phyloP scores from a whole-genome alignment of 2,329 filamentous ascomycete genomes.

The Microcyclospora pomicola region DNA sequence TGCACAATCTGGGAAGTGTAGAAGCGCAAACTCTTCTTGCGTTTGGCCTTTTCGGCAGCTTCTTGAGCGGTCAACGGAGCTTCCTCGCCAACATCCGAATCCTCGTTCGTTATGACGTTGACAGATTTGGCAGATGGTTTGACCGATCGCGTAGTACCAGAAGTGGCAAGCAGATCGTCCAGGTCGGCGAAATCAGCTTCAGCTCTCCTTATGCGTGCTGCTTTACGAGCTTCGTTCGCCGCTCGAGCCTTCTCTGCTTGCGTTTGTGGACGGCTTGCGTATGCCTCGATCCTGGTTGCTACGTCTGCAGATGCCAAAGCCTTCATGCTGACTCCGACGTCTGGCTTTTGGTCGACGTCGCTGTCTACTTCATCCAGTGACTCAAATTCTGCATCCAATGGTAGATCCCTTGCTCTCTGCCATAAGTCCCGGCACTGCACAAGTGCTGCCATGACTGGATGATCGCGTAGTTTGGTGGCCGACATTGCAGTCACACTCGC shows the following conservation, averaged over 20 bases:
- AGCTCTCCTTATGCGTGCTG: slow-evolving; percentile 40
- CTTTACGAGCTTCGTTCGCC: slow-evolving; percentile 39
- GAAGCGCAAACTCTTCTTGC: slow-evolving; percentile 88
- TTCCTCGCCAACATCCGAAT: slow-evolving; percentile 91
- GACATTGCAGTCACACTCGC: slow-evolving; percentile 46
- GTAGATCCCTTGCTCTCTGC: slow-evolving; percentile 56
- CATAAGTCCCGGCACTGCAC: slow-evolving; percentile 70
- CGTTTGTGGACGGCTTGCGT: slow-evolving; percentile 34
- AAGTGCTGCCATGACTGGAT: slow-evolving; percentile 78
- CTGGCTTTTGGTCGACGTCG: slow-evolving; percentile 1
- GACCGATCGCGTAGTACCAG: slow-evolving; percentile 4
- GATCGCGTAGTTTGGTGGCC: slow-evolving; percentile 70
- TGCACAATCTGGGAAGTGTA: slow-evolving; percentile 97
- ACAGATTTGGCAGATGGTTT: slow-evolving; percentile 5
- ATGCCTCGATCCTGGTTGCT: slow-evolving; percentile 9
- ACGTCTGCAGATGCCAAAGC: neutral
- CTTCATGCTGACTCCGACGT: neutral
- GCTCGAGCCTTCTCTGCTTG: slow-evolving; percentile 40
- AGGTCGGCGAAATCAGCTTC: slow-evolving; percentile 64
- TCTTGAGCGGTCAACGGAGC: slow-evolving; percentile 62
- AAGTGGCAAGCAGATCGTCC: slow-evolving; percentile 43
- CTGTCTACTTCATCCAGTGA: slow-evolving; percentile 3
- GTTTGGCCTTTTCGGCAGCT: slow-evolving; percentile 72
- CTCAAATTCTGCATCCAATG: slow-evolving; percentile 7
- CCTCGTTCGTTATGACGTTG: slow-evolving; percentile 37